A percentile compares a stretch with the other conserved stretches of the same genome.
Conservation (phyloP, 345 rosid species). For the Hibiscus syriacus region DNA sequence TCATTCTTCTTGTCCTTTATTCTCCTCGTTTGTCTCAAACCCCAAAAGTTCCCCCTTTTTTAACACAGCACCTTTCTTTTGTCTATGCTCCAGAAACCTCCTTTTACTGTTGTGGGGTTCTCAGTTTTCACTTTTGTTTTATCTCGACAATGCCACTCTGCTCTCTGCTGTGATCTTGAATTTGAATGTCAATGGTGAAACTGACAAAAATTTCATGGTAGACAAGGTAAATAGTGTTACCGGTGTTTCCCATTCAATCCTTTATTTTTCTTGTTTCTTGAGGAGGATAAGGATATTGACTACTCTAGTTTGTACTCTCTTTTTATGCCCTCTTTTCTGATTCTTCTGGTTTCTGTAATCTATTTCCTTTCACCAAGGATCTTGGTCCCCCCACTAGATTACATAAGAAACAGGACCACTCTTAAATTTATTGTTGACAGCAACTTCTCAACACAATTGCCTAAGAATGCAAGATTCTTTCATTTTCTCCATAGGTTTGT, state of each 20-base stretch:
- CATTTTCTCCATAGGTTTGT: not conserved
- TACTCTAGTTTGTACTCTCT: not conserved
- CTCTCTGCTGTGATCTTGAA: slow-evolving; percentile 34
- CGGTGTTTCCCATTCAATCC: not conserved
- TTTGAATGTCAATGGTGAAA: slow-evolving; percentile 55
- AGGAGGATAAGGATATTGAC: not conserved
- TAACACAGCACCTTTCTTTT: not conserved
- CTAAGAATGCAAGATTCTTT: slow-evolving; percentile 1
- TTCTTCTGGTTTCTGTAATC: not conserved
- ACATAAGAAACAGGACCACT: slow-evolving; percentile 5
- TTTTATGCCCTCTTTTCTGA: not conserved
- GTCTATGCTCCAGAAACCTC: not conserved
- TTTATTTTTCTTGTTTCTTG: not conserved
- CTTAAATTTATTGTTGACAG: slow-evolving; percentile 18
- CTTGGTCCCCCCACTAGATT: slow-evolving; percentile 3
- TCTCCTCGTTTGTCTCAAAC: slow-evolving; percentile 5
- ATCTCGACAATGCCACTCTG: slow-evolving; percentile 32
- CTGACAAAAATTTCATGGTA: slow-evolving; percentile 40
- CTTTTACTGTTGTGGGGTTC: slow-evolving; percentile 7
- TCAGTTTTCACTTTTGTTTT: not conserved
- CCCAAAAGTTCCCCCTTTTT: slow-evolving; percentile 11
- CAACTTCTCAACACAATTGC: slow-evolving; percentile 10
- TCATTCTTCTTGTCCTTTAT: not conserved
- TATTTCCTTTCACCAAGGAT: not conserved
- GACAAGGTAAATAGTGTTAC: slow-evolving; percentile 29